A percentile compares a stretch with the other conserved stretches of the same genome.
These are phyloP conservation scores for Mycena maculata DNA, from an alignment of 768 basidiomycete genomes.

Conservation along the genomic window DNA sequence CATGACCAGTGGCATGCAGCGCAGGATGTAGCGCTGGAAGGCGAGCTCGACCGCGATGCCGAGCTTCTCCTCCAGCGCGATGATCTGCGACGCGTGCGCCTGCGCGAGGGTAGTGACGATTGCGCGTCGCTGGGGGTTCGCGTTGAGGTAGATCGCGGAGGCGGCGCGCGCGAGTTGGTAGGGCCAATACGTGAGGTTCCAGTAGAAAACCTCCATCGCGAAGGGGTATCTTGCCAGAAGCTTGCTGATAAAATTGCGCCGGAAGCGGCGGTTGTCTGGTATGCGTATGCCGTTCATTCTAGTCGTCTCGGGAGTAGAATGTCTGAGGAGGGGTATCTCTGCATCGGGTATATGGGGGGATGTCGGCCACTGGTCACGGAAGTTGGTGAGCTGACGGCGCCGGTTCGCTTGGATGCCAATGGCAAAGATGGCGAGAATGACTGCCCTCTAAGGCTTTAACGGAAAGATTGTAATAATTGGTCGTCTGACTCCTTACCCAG, in stretches of 20 bases:
- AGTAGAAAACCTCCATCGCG: slow-evolving; percentile 23
- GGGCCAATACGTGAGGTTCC: slow-evolving; percentile 5
- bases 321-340: not conserved
- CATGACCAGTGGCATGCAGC: not conserved
- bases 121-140: not conserved
- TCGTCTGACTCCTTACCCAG: not conserved
- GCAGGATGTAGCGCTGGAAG: slow-evolving; percentile 20
- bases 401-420: slow-evolving; percentile 1
- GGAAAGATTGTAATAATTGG: not conserved
- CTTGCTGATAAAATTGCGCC: not conserved
- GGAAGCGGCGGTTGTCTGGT: not conserved
- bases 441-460: not conserved
- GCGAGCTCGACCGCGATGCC: slow-evolving; percentile 19
- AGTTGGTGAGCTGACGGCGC: not conserved
- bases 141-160: slow-evolving; percentile 4
- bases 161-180: slow-evolving; percentile 7
- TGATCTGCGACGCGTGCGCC: slow-evolving; percentile 2
- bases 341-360: not conserved
- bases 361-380: not conserved
- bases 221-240: slow-evolving; percentile 20
- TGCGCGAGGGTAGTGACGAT: not conserved
- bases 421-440: not conserved
- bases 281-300: slow-evolving; percentile 1
- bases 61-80: slow-evolving; percentile 8
- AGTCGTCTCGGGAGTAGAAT: not conserved